phyloP scores from a whole-genome alignment of 345 rosid genomes.

The Populus euphratica region DNA sequence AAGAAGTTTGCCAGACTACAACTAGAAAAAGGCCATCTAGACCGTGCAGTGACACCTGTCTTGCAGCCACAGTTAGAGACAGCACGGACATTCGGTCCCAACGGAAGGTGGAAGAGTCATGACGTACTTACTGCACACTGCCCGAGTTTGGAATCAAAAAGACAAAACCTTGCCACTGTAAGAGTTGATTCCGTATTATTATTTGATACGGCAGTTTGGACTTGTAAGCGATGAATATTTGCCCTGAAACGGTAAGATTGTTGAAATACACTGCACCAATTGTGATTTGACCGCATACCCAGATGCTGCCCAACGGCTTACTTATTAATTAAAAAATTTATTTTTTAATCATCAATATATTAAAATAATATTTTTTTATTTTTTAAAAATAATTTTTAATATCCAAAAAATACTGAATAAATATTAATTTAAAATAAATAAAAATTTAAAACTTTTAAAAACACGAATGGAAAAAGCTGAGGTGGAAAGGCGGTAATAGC shows the following conservation, averaged over 20 bases:
- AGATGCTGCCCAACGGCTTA: not conserved
- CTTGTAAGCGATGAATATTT: not conserved
- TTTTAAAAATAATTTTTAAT: too few species aligned
- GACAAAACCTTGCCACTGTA: not conserved
- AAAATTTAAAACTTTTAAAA: too few species aligned
- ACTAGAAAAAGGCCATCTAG: too few species aligned
- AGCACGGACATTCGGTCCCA: not conserved
- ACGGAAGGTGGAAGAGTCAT: conserved; percentile 7
- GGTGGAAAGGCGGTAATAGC: too few species aligned
- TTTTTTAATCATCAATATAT: too few species aligned
- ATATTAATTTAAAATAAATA: too few species aligned
- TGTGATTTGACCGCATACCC: not conserved
- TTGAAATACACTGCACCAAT: not conserved
- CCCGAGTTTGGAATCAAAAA: too few species aligned
- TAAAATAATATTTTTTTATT: too few species aligned
- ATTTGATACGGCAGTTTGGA: not conserved
- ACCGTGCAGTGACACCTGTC: too few species aligned
- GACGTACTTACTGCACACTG: not conserved
- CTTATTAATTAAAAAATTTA: too few species aligned
- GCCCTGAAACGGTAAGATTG: not conserved
- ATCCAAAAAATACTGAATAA: too few species aligned
- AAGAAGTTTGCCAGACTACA: not conserved
- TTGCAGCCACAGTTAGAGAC: not conserved
- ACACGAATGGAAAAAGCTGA: too few species aligned
- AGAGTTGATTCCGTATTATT: not conserved